Base-by-base conservation (phyloP, 108 stramenopile genomes). In the Aurantiochytrium sp. region DNA sequence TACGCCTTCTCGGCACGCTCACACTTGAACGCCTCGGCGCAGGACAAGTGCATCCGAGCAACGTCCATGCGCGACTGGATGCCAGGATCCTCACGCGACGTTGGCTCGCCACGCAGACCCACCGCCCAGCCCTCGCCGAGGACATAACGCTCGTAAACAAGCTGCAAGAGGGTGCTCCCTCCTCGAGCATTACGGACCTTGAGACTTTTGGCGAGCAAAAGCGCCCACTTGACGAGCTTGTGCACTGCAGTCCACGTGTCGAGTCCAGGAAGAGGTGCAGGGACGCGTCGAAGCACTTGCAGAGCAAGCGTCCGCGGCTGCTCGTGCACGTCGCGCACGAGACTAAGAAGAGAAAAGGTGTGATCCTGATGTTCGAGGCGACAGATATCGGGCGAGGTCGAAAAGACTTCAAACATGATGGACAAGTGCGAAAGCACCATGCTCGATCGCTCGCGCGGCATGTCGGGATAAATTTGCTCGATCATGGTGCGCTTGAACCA, bases 1-100 rank as follows among this genome's bases (percentile, higher is more conserved):
- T 83, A 83, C 51, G 73, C 73, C 73, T 83, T 83, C 21, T 83
- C 73, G 49, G 73, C 44, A 12, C 73, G 73, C 73, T 83, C 73
- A n/a, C 73, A 83, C 51, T 83, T 83, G 44, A 51, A 47, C 12
- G 73, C 73, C 51, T 83, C 73, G n/a, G 12, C 73, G n/a, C 73
- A 83, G n/a, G 73, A 10, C 49, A 83, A 3, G 3, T 83, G 73
- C 73, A 83, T 83, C 10, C 44, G 44, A 12, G 73, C 73, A 10
- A n/a, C 18, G 28, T 83, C 73, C 19, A 83, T 23, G 73, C 73
- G 73, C n/a, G 23, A 2, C 73, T 83, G 73, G 12, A 53, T 44
- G 44, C 43, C 49, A 44, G 51, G 73, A 3, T 83, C 73, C 10
- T 6, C 29, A 6, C 73, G 51, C n/a, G 73, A 83, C 0, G 73